A percentile compares a stretch with the other conserved stretches of the same genome.
Evolutionary conservation across 345 rosid species (phyloP).

Genomic region (Moringa oleifera): DNA sequence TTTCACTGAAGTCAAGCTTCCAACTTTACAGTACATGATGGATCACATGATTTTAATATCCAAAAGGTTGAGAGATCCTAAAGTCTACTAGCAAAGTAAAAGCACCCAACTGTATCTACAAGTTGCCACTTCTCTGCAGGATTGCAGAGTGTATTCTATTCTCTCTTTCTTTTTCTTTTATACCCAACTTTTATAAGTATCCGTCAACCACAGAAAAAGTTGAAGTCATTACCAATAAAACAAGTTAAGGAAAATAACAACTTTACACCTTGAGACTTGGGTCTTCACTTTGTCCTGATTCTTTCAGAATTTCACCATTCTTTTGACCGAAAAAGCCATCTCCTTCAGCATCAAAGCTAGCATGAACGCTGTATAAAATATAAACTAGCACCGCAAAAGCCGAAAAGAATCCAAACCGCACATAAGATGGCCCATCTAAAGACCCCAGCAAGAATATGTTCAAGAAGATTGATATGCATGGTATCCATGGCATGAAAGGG

Average conservation of each 20-base stretch:
- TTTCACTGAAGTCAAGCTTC: constrained; percentile 6
- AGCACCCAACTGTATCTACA: constrained; percentile 13
- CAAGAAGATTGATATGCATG: constrained; percentile 70
- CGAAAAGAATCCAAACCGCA: constrained; percentile 68
- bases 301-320: constrained; percentile 34
- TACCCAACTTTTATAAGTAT: not conserved
- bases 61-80: constrained; percentile 8
- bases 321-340: constrained; percentile 35
- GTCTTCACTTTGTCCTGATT: constrained; percentile 31
- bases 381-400: constrained; percentile 56
- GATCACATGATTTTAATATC: constrained; percentile 13
- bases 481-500: constrained; percentile 92
- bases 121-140: constrained; percentile 12
- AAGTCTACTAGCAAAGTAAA: not conserved
- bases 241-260: not conserved
- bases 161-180: not conserved
- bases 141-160: constrained; percentile 1
- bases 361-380: constrained; percentile 80
- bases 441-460: constrained; percentile 79
- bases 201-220: constrained; percentile 17
- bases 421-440: constrained; percentile 59
- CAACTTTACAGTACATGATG: constrained; percentile 7
- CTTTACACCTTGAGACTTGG: constrained; percentile 36
- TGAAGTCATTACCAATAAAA: not conserved
- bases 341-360: constrained; percentile 77